Percentiles rank a stretch among this genome's conserved stretches.
These are phyloP conservation scores for Penicillium canariense DNA, from an alignment of 495 filamentous ascomycete species.

Conservation along the genomic window DNA sequence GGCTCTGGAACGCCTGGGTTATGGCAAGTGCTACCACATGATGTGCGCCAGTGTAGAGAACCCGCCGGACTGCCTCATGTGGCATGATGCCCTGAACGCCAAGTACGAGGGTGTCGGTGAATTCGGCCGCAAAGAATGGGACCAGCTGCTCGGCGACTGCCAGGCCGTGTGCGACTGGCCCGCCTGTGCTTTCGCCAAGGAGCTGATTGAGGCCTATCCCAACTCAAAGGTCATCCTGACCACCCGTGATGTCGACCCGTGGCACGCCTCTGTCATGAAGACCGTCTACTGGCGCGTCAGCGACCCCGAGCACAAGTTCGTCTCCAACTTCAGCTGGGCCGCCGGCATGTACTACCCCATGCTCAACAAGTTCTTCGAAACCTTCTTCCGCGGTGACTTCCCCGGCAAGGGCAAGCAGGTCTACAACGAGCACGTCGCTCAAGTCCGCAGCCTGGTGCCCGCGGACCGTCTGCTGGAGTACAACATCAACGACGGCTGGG, in stretches of 20 bases:
- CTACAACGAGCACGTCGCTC: conserved; percentile 44
- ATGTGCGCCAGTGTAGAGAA: conserved; percentile 63
- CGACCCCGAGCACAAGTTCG: conserved; percentile 52
- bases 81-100: conserved; percentile 63
- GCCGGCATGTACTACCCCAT: conserved; percentile 59
- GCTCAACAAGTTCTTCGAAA: conserved; percentile 58
- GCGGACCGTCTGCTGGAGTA: conserved; percentile 59
- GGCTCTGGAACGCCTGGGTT: conserved; percentile 59
- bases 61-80: conserved; percentile 57
- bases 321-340: conserved; percentile 54
- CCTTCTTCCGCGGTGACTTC: conserved; percentile 54
- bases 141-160: conserved; percentile 63
- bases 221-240: conserved; percentile 68
- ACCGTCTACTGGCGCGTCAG: conserved; percentile 54
- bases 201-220: conserved; percentile 67
- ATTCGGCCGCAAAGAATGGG: conserved; percentile 64
- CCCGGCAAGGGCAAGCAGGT: conserved; percentile 51
- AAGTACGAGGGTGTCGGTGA: conserved; percentile 61
- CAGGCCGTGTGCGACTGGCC: conserved; percentile 68
- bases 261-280: conserved; percentile 55
- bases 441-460: conserved; percentile 46
- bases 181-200: conserved; percentile 61
- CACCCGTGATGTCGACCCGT: conserved; percentile 58
- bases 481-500: conserved; percentile 64
- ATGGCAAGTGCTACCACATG: conserved; percentile 64